A percentile compares a stretch with the other conserved stretches of the same genome.
Evolutionary conservation across 2,329 filamentous ascomycete species (phyloP).

Genomic region (Tolypocladium tundrense): DNA sequence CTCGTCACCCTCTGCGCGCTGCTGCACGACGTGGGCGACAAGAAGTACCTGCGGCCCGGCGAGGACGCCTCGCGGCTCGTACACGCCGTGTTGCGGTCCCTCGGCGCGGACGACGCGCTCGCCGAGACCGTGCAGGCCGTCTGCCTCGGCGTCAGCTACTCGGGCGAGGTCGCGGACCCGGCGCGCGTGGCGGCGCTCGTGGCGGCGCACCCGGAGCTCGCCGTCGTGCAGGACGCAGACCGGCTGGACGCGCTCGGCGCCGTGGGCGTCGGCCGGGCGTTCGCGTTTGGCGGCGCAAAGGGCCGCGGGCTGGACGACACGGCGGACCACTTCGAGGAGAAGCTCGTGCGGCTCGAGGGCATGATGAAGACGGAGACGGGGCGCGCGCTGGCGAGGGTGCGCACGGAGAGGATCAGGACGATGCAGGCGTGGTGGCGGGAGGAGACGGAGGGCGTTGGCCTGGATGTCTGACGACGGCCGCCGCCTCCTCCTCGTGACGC

Average conservation of each 20-base stretch:
- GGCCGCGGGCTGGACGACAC: slow-evolving; percentile 49
- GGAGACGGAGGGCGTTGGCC: slow-evolving; percentile 25
- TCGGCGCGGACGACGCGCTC: slow-evolving; percentile 46
- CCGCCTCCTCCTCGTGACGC: too few species aligned
- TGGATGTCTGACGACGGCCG: neutral
- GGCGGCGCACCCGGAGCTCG: slow-evolving; percentile 47
- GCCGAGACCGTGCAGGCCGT: slow-evolving; percentile 61
- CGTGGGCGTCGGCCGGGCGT: slow-evolving; percentile 64
- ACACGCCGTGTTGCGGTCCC: slow-evolving; percentile 39
- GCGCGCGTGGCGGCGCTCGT: slow-evolving; percentile 50
- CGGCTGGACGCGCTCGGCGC: slow-evolving; percentile 84
- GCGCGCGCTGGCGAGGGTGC: slow-evolving; percentile 38
- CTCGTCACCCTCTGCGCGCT: slow-evolving; percentile 61
- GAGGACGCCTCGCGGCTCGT: slow-evolving; percentile 49
- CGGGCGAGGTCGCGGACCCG: slow-evolving; percentile 59
- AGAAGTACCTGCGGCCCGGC: slow-evolving; percentile 59
- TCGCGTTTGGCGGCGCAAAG: slow-evolving; percentile 57
- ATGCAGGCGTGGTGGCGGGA: slow-evolving; percentile 51
- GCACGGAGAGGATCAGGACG: slow-evolving; percentile 39
- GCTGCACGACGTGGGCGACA: slow-evolving; percentile 83
- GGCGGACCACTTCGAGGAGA: slow-evolving; percentile 67
- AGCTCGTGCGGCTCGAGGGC: slow-evolving; percentile 54
- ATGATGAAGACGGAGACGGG: slow-evolving; percentile 57
- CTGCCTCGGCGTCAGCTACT: slow-evolving; percentile 69
- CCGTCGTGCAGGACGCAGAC: slow-evolving; percentile 85